phyloP scores from a whole-genome alignment of 2,329 filamentous ascomycete species.

The Parastagonospora avenae region DNA sequence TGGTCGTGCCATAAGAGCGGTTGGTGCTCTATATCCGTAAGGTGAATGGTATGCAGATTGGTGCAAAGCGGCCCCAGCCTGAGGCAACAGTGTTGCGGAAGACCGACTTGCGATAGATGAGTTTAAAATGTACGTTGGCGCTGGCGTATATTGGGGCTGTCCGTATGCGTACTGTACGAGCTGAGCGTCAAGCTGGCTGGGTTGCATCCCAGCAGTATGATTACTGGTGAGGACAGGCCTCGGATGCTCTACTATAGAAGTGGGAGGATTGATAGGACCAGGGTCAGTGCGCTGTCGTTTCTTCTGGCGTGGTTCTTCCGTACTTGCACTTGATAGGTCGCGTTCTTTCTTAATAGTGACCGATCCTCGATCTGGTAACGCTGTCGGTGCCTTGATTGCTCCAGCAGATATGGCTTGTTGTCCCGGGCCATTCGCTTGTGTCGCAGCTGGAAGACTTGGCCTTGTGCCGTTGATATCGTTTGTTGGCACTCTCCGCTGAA shows the following conservation, averaged over 20 bases:
- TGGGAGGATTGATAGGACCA: not conserved
- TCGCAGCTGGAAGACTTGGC: too few relatives aligned
- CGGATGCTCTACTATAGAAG: too few relatives aligned
- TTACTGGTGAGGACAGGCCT: too few relatives aligned
- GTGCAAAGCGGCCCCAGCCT: not conserved
- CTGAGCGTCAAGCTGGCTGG: too few relatives aligned
- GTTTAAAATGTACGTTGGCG: too few relatives aligned
- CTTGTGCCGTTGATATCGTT: not conserved
- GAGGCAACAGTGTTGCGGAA: not conserved
- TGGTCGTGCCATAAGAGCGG: not conserved
- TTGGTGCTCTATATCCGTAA: not conserved
- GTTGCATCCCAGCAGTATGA: too few relatives aligned
- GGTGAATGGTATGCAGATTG: too few relatives aligned
- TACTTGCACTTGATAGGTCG: not conserved
- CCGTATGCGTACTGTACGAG: too few relatives aligned
- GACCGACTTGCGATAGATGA: not conserved
- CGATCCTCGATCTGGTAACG: constrained; percentile 9
- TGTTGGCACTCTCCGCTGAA: not conserved
- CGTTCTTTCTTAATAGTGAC: constrained; percentile 2
- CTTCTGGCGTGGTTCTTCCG: not conserved
- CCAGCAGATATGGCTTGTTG: not conserved
- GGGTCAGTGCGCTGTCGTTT: constrained; percentile 25
- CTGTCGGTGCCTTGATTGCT: constrained; percentile 6
- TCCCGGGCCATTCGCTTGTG: not conserved
- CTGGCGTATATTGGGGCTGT: too few relatives aligned